These are phyloP conservation scores for Dimargaris cristalligena DNA, from an alignment of 192 early-diverging fungal species.

Conservation along the genomic window DNA sequence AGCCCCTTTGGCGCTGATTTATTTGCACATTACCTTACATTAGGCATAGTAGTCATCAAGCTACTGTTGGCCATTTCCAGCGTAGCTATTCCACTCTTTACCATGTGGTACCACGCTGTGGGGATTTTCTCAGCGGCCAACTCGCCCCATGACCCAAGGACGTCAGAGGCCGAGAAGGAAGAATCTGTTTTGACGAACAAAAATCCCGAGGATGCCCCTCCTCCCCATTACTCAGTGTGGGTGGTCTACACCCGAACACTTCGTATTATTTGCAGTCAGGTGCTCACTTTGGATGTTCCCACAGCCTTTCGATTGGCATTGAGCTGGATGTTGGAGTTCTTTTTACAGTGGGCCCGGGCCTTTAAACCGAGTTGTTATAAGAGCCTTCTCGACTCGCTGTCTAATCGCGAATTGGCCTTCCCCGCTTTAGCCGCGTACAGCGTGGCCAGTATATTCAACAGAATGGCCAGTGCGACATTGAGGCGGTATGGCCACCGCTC, in stretches of 20 bases:
- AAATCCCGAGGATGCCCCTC: neutral
- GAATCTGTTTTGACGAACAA: neutral
- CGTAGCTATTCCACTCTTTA: too few relatives aligned
- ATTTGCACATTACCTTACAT: neutral
- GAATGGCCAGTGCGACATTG: neutral
- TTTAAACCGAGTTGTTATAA: neutral
- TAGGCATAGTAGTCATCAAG: too few relatives aligned
- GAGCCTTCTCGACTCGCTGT: neutral
- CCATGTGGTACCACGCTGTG: too few relatives aligned
- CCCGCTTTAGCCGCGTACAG: neutral
- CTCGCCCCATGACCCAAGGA: too few relatives aligned
- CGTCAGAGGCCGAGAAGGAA: too few relatives aligned
- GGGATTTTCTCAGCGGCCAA: too few relatives aligned
- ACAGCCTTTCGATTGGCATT: neutral
- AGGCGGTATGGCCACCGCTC: neutral
- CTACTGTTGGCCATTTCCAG: too few relatives aligned
- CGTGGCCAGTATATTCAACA: too few relatives aligned
- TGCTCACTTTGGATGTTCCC: neutral
- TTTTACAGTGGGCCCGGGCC: neutral
- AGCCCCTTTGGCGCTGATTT: too few relatives aligned
- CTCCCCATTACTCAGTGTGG: neutral
- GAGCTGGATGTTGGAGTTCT: neutral
- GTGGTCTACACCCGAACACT: neutral
- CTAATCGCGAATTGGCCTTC: neutral
- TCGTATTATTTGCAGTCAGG: neutral